phyloP scores from a whole-genome alignment of 345 rosid species.

The Anastatica hierochuntica region DNA sequence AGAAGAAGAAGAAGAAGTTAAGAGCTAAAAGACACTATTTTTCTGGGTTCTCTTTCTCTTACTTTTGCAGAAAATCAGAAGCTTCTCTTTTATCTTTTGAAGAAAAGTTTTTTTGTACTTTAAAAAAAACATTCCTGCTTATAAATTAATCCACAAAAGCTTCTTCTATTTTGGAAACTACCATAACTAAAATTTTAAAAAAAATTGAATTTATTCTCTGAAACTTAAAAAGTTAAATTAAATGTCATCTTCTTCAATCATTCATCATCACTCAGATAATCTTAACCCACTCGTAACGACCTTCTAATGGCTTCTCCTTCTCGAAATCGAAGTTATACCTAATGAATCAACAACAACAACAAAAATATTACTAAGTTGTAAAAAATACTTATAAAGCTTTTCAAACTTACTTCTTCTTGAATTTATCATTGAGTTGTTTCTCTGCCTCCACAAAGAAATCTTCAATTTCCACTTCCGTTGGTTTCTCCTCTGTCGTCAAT shows the following conservation, averaged over 20 bases:
- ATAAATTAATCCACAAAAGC: slow-evolving; percentile 10
- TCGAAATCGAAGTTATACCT: slow-evolving; percentile 64
- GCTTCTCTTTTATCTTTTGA: too few species aligned
- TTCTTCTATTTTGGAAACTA: not conserved
- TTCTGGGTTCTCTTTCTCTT: slow-evolving; percentile 16
- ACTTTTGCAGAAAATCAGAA: slow-evolving; percentile 5
- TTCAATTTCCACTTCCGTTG: slow-evolving; percentile 48
- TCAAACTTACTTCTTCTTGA: slow-evolving; percentile 47
- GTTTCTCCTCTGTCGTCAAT: slow-evolving; percentile 13
- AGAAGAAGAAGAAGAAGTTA: not conserved
- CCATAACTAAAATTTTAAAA: not conserved
- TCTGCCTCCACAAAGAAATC: slow-evolving; percentile 57
- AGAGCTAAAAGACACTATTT: slow-evolving; percentile 19
- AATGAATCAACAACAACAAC: not conserved
- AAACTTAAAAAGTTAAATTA: not conserved
- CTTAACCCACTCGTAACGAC: slow-evolving; percentile 66
- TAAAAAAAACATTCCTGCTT: slow-evolving; percentile 14
- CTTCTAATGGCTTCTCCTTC: slow-evolving; percentile 60
- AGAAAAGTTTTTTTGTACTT: too few species aligned
- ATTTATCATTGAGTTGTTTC: slow-evolving; percentile 28
- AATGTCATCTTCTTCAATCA: slow-evolving; percentile 3
- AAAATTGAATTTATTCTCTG: not conserved
- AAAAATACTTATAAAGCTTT: too few species aligned
- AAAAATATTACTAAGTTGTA: too few species aligned
- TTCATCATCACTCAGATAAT: slow-evolving; percentile 9